Percentiles rank a stretch among this genome's conserved stretches.
Conservation (phyloP, 495 filamentous ascomycete species). For the Penicillium simplicissimum region DNA sequence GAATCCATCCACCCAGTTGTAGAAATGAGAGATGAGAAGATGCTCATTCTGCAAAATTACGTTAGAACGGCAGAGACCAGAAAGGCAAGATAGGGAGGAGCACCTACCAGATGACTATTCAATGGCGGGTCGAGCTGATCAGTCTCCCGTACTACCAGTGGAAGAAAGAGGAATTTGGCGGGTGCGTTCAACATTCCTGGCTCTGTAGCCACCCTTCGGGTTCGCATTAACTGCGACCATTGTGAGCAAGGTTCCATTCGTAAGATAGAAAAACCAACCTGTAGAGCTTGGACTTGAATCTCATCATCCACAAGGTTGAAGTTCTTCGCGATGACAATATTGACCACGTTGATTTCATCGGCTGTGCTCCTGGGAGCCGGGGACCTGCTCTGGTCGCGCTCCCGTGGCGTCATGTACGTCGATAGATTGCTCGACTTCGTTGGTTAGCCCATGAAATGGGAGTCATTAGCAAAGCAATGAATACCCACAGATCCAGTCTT, state of each 20-base stretch:
- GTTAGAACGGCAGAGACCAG: neutral
- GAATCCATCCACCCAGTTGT: constrained; percentile 70
- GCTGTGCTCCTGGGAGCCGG: constrained; percentile 18
- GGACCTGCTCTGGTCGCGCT: constrained; percentile 29
- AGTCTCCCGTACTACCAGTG: constrained; percentile 54
- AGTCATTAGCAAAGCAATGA: neutral
- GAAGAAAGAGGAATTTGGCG: constrained; percentile 77
- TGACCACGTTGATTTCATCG: constrained; percentile 59
- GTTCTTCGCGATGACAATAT: constrained; percentile 79
- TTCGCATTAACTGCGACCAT: constrained; percentile 69
- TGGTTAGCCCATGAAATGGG: constrained; percentile 5
- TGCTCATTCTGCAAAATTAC: constrained; percentile 64
- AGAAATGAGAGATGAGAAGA: constrained; percentile 86
- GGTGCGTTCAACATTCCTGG: constrained; percentile 72
- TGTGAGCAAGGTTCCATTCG: constrained; percentile 12
- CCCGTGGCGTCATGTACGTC: constrained; percentile 20
- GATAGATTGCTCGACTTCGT: constrained; percentile 29
- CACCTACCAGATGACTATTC: constrained; percentile 50
- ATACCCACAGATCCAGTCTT: constrained; percentile 27
- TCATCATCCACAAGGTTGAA: constrained; percentile 67
- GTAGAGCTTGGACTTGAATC: constrained; percentile 86
- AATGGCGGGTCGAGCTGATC: constrained; percentile 35
- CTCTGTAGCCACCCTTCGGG: constrained; percentile 71
- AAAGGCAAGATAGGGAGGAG: neutral
- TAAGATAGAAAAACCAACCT: constrained; percentile 43